Base-by-base conservation (phyloP, 2,329 filamentous ascomycete genomes). In the Aspergillus neotritici region DNA sequence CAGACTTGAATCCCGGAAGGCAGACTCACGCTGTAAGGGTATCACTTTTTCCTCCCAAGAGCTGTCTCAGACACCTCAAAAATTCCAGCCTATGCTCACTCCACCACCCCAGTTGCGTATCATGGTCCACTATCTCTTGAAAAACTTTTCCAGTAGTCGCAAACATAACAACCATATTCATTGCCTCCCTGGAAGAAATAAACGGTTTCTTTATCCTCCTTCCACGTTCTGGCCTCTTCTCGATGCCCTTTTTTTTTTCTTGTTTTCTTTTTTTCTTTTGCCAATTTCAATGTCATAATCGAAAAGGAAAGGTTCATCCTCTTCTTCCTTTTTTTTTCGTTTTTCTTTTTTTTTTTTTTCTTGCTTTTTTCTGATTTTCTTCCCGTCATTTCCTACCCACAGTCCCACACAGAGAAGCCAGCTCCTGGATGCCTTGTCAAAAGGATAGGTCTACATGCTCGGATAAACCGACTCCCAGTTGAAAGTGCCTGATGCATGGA, bases 31-130 rank as follows among this genome's bases (percentile, higher is more conserved):
- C 60, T 61, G 56, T 59, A 63, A 65, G 65, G 65, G 65, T 68
- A 68, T 68, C 65, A 67, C 60, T 66, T 66, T 66, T 65, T 62
- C 58, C 59, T 65, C 57, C 59, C 57, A 57, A 61, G 61, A 63
- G 59, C 50, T 65, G 60, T 63, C 58, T 58, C 58, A 64, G 58
- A 64, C 62, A 65, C 54, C 63, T 63, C 60, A 52, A 58, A 53
- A 62, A 64, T 60, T 64, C 62, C 62, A 65, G 56, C 54, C 49
- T 55, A 62, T 61, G 56, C 55, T n/a, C 52, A 58, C 56, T 47
- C 55, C 56, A 54, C 50, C 54, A 45, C 34, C 45, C 45, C 46
- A 44, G 47, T 55, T 53, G 54, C 53, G 50, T 57, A 55, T 58
- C 54, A 60, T 56, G 53, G 61, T 52, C 55, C 54, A 60, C 48